Evolutionary conservation across 2,329 filamentous ascomycete genomes (phyloP).

Genomic region (Diaporthe sp.): DNA sequence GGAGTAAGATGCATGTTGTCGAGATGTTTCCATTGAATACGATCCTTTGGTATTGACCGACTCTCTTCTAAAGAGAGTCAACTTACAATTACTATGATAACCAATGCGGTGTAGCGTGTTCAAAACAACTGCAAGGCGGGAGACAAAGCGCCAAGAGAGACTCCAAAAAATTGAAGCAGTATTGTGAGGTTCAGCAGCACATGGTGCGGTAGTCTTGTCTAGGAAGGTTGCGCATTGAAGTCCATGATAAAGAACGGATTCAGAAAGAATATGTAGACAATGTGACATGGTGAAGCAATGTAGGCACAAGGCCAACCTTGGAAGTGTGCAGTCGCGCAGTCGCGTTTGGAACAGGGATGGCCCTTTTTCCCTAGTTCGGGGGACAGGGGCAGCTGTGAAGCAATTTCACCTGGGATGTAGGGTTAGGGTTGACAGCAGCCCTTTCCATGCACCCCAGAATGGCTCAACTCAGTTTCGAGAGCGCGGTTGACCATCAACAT

Average conservation of each 20-base stretch:
- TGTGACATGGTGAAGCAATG: background rate
- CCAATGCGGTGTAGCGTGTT: background rate
- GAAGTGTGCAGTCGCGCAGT: background rate
- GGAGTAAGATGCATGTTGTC: background rate
- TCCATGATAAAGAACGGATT: background rate
- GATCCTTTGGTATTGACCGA: background rate
- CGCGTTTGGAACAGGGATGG: background rate
- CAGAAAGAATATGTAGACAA: background rate
- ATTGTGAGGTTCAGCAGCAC: background rate
- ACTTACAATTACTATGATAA: background rate
- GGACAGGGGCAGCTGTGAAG: too few species aligned
- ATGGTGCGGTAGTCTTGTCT: background rate
- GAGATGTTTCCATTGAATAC: background rate
- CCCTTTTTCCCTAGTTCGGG: rapidly evolving
- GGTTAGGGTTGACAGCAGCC: background rate
- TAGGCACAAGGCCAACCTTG: background rate
- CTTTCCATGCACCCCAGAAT: background rate
- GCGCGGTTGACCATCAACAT: background rate
- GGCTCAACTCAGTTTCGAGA: too few species aligned
- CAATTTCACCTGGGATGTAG: background rate
- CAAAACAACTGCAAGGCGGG: background rate
- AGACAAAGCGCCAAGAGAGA: background rate
- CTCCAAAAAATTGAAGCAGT: background rate
- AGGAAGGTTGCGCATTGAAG: background rate
- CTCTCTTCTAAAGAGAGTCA: background rate